Evolutionary conservation across 768 basidiomycete genomes (phyloP), one percentile per base, ranked within the genome.

Genomic region (Psilocybe azurescens): DNA sequence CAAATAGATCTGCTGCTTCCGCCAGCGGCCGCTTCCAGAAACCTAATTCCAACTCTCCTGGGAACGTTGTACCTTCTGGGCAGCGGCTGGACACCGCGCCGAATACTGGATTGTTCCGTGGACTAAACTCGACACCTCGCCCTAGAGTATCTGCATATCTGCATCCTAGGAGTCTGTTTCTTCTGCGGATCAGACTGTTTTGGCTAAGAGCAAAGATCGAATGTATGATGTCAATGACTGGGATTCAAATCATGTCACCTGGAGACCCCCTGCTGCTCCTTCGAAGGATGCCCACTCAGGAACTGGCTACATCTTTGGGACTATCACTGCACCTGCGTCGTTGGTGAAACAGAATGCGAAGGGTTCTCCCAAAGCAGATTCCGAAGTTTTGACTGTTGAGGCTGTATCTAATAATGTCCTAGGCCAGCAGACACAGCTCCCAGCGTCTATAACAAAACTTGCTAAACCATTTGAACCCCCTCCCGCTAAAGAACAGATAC

Each of bases 61-160:
- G 32, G 18, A 29, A 36, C 44, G 4, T 32, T 57, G 36, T 58
- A 51, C 6, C 50, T 30, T 51, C 50, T 51, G 24, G 50, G 50
- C 28, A 29, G 16, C 50, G 50, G 29, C 10, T 32, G 24, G 50
- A 51, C 50, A 50, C 18, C 13, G 30, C 52, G 36, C n/a, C 52
- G 14, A 8, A 30, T 30, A 33, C 16, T 52, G 51, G 30, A 33
- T 32, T 14, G 36, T 5, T 38, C 33, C 52, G 13, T 38, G 52
- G 52, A 53, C 52, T n/a, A 18, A 53, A 53, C 33, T 53, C 36
- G 52, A 53, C 52, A 38, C 52, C 52, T 53, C 52, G 52, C 8
- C 7, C 52, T 38, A 14, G 20, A 18, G 33, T 18, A 5, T 53
- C 33, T 53, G 32, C 52, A 33, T 20, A 18, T 53, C 24, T 53